A percentile compares a stretch with the other conserved stretches of the same genome.
These are phyloP conservation scores for Vitis rotundifolia DNA, from an alignment of 164 flowering plant genomes.

Conservation along the genomic window DNA sequence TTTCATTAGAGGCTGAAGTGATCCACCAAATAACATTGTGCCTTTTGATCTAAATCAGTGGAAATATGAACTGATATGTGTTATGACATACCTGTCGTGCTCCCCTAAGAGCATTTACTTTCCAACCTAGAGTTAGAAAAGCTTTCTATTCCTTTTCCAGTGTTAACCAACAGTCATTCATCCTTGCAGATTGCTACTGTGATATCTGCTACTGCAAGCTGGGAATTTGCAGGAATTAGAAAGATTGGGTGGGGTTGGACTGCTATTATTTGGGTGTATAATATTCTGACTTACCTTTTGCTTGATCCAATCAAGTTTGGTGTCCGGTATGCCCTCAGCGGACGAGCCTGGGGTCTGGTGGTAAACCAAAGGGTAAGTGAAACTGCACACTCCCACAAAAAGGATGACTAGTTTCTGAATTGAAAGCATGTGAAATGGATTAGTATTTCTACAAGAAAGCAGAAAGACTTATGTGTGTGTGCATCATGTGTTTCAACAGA, in stretches of 20 bases:
- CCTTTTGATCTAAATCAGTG: too few species aligned
- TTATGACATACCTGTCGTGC: too few species aligned
- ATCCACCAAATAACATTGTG: too few species aligned
- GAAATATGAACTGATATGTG: too few species aligned
- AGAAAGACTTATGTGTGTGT: background rate
- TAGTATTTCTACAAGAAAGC: too few species aligned
- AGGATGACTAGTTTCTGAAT: background rate
- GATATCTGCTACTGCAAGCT: constrained; percentile 41
- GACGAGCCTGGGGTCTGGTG: constrained; percentile 53
- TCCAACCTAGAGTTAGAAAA: too few species aligned
- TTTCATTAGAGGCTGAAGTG: too few species aligned
- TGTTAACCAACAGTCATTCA: background rate
- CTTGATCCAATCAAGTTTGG: constrained; percentile 63
- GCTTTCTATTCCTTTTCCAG: background rate
- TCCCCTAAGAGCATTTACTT: too few species aligned
- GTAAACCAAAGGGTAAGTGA: constrained; percentile 50
- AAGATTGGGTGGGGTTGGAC: constrained; percentile 62
- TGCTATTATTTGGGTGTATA: constrained; percentile 66
- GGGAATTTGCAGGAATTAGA: constrained; percentile 43
- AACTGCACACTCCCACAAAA: background rate
- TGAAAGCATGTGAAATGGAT: background rate
- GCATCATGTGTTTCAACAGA: constrained; percentile 31
- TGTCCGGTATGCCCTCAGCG: constrained; percentile 61
- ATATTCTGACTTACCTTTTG: constrained; percentile 40
- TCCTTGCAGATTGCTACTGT: constrained; percentile 51